These are phyloP conservation scores for Echria macrotheca DNA, from an alignment of 495 filamentous ascomycete species.

Conservation along the genomic window DNA sequence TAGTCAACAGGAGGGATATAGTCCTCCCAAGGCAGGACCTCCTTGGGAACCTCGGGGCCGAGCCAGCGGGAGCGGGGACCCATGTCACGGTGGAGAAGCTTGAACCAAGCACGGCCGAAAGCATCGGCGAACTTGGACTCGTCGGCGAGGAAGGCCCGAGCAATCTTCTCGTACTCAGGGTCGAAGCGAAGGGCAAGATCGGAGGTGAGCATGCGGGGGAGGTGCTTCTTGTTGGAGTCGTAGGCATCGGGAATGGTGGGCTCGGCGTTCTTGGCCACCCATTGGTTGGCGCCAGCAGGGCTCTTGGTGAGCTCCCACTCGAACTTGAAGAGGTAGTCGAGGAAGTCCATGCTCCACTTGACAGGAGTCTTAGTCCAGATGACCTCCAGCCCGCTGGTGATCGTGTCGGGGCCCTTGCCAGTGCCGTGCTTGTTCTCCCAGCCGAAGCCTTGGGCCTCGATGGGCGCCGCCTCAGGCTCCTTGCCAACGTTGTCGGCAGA, in stretches of 20 bases:
- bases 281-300: slow-evolving; percentile 68
- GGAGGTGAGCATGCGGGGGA: slow-evolving; percentile 62
- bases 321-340: slow-evolving; percentile 68
- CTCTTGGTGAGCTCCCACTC: slow-evolving; percentile 74
- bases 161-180: slow-evolving; percentile 66
- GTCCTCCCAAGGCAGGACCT: slow-evolving; percentile 62
- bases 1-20: slow-evolving; percentile 52
- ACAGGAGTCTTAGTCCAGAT: slow-evolving; percentile 67
- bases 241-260: slow-evolving; percentile 61
- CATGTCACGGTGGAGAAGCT: slow-evolving; percentile 70
- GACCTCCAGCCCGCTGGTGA: slow-evolving; percentile 68
- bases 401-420: slow-evolving; percentile 60
- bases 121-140: slow-evolving; percentile 60
- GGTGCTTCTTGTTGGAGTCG: slow-evolving; percentile 59
- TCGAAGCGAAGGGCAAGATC: slow-evolving; percentile 67
- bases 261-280: slow-evolving; percentile 61
- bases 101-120: slow-evolving; percentile 70
- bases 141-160: slow-evolving; percentile 58
- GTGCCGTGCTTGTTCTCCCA: slow-evolving; percentile 55
- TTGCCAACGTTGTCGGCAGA: slow-evolving; percentile 51
- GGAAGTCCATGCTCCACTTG: slow-evolving; percentile 61
- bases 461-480: slow-evolving; percentile 56
- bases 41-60: slow-evolving; percentile 62
- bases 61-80: slow-evolving; percentile 61
- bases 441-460: slow-evolving; percentile 62